Base-by-base conservation (phyloP, 2,329 filamentous ascomycete genomes). In the Fusarium musae region DNA sequence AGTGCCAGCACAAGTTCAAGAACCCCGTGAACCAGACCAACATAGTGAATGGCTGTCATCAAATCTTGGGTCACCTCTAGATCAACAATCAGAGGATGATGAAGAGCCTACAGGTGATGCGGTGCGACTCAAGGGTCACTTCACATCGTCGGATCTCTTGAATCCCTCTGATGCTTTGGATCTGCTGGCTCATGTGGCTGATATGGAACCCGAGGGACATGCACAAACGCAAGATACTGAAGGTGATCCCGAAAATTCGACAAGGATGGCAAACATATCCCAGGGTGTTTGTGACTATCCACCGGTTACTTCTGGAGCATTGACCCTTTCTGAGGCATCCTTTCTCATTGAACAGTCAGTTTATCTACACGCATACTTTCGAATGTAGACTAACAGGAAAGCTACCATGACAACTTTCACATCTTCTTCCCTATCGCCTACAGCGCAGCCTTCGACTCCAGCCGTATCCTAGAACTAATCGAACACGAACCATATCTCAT, bases 341-440 rank as follows among this genome's bases (percentile, higher is more conserved):
- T 70, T 75, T 47, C 76, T 79, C 6, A 72, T 81, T 8, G 75
- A 71, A 80, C 74, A 76, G 79, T 80, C 50, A 66, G 77, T 61
- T 26, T 15, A 26, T 28, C 5, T 3, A 26, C 0, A 5, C 9
- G 16, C n/a, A 16, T 11, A 17, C n/a, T 23, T 11, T 12, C 28
- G n/a, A 1, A 49, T 32, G 5, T 8, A 21, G 9, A 12, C 43
- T 66, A 6, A 66, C 15, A 2, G 26, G 17, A 21, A 43, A 89
- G 90, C 34, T 93, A 92, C 74, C 89, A 88, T 62, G 84, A 90
- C 64, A 86, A 90, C 69, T 93, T 92, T 73, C 91, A 93, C 75
- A 89, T 90, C 1, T 93, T 91, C 81, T 92, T 93, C 63, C 92
- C 92, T 1, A 83, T 94, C 32, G 91, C 92, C 0, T 89, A 91